Conservation (phyloP, 1,284 basidiomycete species). For the Sanghuangporus weigelae region DNA sequence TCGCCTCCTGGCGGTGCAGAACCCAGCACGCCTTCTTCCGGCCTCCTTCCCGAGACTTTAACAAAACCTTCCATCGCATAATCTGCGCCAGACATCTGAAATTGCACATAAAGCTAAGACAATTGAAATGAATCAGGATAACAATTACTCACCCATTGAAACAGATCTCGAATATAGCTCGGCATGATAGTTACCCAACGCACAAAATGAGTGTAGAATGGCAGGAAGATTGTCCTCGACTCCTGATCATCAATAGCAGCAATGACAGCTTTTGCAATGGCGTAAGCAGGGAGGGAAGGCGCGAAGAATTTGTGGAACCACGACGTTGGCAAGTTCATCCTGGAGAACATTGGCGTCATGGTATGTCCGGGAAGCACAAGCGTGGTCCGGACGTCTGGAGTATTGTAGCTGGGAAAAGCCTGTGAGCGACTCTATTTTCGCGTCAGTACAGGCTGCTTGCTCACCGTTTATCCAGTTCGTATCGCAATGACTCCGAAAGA, state of each 20-base stretch:
- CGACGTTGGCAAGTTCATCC: conserved; percentile 44
- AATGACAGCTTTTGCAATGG: conserved; percentile 79
- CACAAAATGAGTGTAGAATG: conserved; percentile 63
- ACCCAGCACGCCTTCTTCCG: conserved; percentile 32
- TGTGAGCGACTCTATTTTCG: conserved; percentile 15
- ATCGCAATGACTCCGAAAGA: conserved; percentile 75
- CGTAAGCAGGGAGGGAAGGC: conserved; percentile 67
- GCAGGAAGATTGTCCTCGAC: conserved; percentile 64
- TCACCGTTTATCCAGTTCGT: conserved; percentile 75
- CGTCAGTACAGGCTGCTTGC: conserved; percentile 12
- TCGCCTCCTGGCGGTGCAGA: background rate
- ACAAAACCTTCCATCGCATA: conserved; percentile 40
- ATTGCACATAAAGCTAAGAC: conserved; percentile 9
- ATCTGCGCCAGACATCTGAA: conserved; percentile 43
- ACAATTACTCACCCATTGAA: conserved; percentile 55
- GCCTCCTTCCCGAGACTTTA: conserved; percentile 41
- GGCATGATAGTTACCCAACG: conserved; percentile 56
- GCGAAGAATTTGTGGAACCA: conserved; percentile 64
- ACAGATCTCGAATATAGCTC: conserved; percentile 65
- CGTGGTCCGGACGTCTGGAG: conserved; percentile 74
- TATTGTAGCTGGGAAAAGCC: conserved; percentile 50
- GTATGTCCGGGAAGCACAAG: conserved; percentile 76
- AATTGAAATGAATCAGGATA: conserved; percentile 16
- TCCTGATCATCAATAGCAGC: conserved; percentile 73
- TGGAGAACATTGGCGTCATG: conserved; percentile 69